Percentiles rank a stretch among this genome's conserved stretches.
These are phyloP conservation scores for Seiridium cupressi DNA, from an alignment of 2,329 filamentous ascomycete genomes.

Conservation along the genomic window DNA sequence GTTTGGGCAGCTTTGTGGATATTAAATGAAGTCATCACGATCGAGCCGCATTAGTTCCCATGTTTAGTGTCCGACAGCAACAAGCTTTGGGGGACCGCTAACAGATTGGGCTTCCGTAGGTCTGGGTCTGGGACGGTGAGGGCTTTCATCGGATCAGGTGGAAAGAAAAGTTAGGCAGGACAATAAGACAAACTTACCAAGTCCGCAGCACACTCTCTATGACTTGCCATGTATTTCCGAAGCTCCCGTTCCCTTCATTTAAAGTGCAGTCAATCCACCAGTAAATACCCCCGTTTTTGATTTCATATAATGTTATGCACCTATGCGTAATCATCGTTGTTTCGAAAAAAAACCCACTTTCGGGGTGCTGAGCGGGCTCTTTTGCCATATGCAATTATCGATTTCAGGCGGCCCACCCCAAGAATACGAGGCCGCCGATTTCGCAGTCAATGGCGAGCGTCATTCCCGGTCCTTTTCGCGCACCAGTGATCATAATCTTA, in stretches of 20 bases:
- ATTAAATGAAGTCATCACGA: neutral
- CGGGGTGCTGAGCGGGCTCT: neutral
- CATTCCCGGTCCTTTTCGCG: neutral
- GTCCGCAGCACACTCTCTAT: too few relatives aligned
- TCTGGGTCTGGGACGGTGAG: neutral
- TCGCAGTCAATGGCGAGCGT: neutral
- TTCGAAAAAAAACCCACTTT: neutral
- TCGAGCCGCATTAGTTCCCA: neutral
- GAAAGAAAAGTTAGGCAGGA: too few relatives aligned
- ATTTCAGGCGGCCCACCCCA: neutral
- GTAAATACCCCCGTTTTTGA: neutral
- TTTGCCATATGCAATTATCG: neutral
- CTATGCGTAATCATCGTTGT: neutral
- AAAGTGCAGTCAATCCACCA: neutral
- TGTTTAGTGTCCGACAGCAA: neutral
- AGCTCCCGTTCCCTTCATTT: neutral
- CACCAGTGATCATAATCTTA: slow-evolving; percentile 9
- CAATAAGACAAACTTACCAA: too few relatives aligned
- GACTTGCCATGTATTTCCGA: too few relatives aligned
- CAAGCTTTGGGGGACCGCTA: neutral
- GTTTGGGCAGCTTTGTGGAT: neutral
- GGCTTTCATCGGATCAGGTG: neutral
- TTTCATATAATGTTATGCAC: neutral
- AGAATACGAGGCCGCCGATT: neutral
- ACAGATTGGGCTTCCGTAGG: neutral